phyloP scores from a whole-genome alignment of 2,329 filamentous ascomycete genomes.

The Neonectria punicea region DNA sequence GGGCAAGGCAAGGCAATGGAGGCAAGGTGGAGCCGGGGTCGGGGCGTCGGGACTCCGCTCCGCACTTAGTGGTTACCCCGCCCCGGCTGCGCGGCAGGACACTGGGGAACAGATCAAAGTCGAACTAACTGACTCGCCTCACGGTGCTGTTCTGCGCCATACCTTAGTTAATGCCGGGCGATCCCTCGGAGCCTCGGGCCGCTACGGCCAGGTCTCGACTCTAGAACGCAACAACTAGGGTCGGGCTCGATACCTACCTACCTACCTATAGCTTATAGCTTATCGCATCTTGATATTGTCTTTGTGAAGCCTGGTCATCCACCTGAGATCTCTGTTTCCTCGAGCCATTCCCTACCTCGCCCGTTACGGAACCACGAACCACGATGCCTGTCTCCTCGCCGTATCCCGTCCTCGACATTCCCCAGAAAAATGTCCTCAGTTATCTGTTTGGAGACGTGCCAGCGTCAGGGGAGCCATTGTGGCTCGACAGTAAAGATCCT shows the following conservation, averaged over 20 bases:
- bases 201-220: background rate
- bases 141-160: background rate
- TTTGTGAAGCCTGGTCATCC: background rate
- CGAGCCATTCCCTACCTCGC: background rate
- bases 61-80: slow-evolving; percentile 12
- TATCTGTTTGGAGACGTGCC: slow-evolving; percentile 48
- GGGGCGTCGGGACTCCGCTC: background rate
- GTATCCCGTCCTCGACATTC: slow-evolving; percentile 55
- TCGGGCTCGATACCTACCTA: background rate
- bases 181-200: slow-evolving; percentile 21
- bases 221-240: background rate
- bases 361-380: slow-evolving; percentile 2
- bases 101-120: background rate
- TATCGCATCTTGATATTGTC: background rate
- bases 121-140: background rate
- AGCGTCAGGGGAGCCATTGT: slow-evolving; percentile 59
- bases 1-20: slow-evolving; percentile 1
- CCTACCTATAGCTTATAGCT: background rate
- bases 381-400: slow-evolving; percentile 56
- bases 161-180: slow-evolving; percentile 6
- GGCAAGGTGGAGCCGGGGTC: background rate
- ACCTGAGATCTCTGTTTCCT: background rate
- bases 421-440: slow-evolving; percentile 55
- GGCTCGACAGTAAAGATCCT: slow-evolving; percentile 62
- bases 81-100: background rate